Evolutionary conservation across 2,329 filamentous ascomycete genomes (phyloP).

Genomic region (Epichloe glyceriae): DNA sequence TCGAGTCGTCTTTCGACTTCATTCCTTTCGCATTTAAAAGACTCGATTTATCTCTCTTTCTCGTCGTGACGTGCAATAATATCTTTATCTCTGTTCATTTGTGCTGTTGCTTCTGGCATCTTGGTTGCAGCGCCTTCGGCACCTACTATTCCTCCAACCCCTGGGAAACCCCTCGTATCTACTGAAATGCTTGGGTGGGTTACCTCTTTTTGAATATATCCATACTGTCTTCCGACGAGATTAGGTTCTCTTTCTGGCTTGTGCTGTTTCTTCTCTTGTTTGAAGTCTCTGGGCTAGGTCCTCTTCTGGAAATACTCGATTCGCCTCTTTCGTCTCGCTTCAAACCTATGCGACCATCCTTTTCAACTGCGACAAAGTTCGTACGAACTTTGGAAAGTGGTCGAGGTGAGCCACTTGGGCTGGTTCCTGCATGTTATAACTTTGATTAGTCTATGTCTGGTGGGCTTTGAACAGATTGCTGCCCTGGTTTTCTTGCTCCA

Average conservation of each 20-base stretch:
- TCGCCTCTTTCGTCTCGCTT: constrained; percentile 27
- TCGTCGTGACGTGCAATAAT: background rate
- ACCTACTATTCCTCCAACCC: background rate
- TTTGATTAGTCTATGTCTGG: constrained; percentile 12
- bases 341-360: constrained; percentile 44
- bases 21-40: background rate
- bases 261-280: constrained; percentile 20
- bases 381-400: constrained; percentile 65
- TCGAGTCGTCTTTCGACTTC: background rate
- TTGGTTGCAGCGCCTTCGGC: background rate
- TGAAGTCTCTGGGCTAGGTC: constrained; percentile 22
- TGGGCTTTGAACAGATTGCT: background rate
- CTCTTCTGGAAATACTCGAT: constrained; percentile 24
- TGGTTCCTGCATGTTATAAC: constrained; percentile 14
- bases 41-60: background rate
- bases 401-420: constrained; percentile 39
- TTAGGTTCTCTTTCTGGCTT: constrained; percentile 23
- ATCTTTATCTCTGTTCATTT: background rate
- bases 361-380: constrained; percentile 62
- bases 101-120: background rate
- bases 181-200: background rate
- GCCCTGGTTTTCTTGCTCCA: background rate
- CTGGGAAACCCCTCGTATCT: background rate
- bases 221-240: constrained; percentile 13
- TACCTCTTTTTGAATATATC: constrained; percentile 1